Evolutionary conservation across 495 filamentous ascomycete genomes (phyloP).

Genomic region (Aspergillus saccharolyticus): DNA sequence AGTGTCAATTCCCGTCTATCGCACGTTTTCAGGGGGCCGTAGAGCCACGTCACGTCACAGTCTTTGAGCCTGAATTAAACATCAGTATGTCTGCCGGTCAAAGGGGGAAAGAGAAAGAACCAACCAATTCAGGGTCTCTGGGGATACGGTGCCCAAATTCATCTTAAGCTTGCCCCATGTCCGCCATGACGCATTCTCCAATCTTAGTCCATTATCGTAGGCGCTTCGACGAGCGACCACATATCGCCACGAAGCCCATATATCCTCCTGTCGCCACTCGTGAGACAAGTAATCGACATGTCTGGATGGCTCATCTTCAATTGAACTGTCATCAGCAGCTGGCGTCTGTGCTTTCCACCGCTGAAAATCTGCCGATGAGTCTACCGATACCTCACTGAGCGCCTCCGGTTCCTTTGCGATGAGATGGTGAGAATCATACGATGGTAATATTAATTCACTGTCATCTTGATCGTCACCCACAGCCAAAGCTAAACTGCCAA

Average conservation of each 20-base stretch:
- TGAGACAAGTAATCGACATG: slow-evolving; percentile 98
- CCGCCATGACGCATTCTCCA: slow-evolving; percentile 97
- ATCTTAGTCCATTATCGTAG: slow-evolving; percentile 72
- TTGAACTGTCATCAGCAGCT: slow-evolving; percentile 77
- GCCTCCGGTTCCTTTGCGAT: slow-evolving; percentile 15
- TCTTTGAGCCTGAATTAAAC: slow-evolving; percentile 74
- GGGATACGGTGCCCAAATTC: slow-evolving; percentile 76
- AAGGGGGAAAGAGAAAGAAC: slow-evolving; percentile 20
- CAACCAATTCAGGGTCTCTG: slow-evolving; percentile 86
- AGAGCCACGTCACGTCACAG: slow-evolving; percentile 96
- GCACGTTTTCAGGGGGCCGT: slow-evolving; percentile 81
- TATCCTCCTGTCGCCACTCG: slow-evolving; percentile 94
- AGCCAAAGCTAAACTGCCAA: slow-evolving; percentile 59
- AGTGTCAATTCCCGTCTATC: slow-evolving; percentile 34
- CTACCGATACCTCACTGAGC: slow-evolving; percentile 22
- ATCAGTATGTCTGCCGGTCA: slow-evolving; percentile 11
- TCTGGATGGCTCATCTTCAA: slow-evolving; percentile 71
- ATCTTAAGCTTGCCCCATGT: slow-evolving; percentile 95
- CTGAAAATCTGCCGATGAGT: slow-evolving; percentile 14
- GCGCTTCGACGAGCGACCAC: slow-evolving; percentile 71
- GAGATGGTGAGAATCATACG: slow-evolving; percentile 47
- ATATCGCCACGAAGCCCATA: slow-evolving; percentile 95
- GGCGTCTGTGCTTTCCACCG: slow-evolving; percentile 21
- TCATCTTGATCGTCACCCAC: slow-evolving; percentile 49
- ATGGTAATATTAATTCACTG: slow-evolving; percentile 52